Base-by-base conservation (phyloP, 1,284 basidiomycete species). In the Naganishia sp. region DNA sequence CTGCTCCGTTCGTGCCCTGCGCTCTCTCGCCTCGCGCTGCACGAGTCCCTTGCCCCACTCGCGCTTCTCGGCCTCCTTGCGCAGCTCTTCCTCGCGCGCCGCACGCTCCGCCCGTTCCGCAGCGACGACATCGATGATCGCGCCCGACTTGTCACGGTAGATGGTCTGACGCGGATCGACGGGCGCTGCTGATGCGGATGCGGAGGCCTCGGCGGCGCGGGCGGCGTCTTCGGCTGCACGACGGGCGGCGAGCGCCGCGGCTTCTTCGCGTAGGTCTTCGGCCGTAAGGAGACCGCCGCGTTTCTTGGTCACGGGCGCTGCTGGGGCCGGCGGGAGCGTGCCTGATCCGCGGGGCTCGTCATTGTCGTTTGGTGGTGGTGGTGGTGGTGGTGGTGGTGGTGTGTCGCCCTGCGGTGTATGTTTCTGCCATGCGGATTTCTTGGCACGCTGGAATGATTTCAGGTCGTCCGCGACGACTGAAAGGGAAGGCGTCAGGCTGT, bases 31-130 rank as follows among this genome's bases (percentile, higher is more conserved):
- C 39, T 90, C 88, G 63, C 88, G 83, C 81, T 99, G 94, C 28
- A 91, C 88, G 41, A 96, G 75, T 28, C 96, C 96, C 79, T 94
- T 97, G 0, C 90, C 91, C 96, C 96, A 99, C 75, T 94, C 90
- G 88, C 94, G 90, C 81, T 92, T 93, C 77, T 88, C 84, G 62
- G 88, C 88, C 75, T 92, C 91, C 75, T 85, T 79, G 70, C 86
- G 81, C 54, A 88, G 88, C 43, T 90, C 90, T 72, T 94, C 92
- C 18, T 89, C 93, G 57, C 85, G 85, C 9, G 42, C 23, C n/a
- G 6, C 21, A 7, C 46, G 57, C 41, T 61, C 57, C 13, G 35
- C 57, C 9, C 28, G 28, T 39, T 50, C 45, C 46, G 89, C 89
- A 0, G 88, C 85, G 74, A 90, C 90, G 54, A 90, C 86, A 73